phyloP scores from a whole-genome alignment of 2,329 filamentous ascomycete genomes.

The Didymella pomorum region DNA sequence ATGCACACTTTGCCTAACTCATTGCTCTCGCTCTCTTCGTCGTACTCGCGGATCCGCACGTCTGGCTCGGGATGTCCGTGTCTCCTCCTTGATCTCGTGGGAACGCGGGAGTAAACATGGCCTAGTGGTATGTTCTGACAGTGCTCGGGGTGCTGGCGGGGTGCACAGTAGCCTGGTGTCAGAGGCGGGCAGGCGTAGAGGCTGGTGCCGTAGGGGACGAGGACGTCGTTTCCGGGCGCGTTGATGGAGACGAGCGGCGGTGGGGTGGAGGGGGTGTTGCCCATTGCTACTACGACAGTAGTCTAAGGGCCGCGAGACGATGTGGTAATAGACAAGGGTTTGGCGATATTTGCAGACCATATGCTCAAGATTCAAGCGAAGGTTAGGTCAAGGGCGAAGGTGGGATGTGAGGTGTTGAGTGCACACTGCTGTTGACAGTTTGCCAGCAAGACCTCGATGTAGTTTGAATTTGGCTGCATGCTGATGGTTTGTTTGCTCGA shows the following conservation, averaged over 20 bases:
- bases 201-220: conserved; percentile 30
- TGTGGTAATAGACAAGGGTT: no score
- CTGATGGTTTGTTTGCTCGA: conserved; percentile 10
- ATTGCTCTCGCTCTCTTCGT: neutral
- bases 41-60: neutral
- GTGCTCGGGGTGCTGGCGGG: neutral
- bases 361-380: no score
- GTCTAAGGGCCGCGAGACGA: no score
- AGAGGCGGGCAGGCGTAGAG: neutral
- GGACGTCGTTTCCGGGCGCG: conserved; percentile 29
- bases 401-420: neutral
- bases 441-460: neutral
- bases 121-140: neutral
- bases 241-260: conserved; percentile 36
- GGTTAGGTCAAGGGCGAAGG: no score
- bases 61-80: neutral
- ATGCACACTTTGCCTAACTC: neutral
- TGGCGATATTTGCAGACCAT: no score
- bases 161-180: neutral
- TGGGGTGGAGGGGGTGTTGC: conserved; percentile 31
- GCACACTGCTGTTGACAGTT: neutral
- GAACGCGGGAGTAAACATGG: neutral
- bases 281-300: no score
- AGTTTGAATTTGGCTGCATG: neutral
- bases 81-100: neutral